Percentiles rank a stretch among this genome's conserved stretches.
Evolutionary conservation across 441 rosid genomes (phyloP).

Genomic region (Syzygium malaccense): DNA sequence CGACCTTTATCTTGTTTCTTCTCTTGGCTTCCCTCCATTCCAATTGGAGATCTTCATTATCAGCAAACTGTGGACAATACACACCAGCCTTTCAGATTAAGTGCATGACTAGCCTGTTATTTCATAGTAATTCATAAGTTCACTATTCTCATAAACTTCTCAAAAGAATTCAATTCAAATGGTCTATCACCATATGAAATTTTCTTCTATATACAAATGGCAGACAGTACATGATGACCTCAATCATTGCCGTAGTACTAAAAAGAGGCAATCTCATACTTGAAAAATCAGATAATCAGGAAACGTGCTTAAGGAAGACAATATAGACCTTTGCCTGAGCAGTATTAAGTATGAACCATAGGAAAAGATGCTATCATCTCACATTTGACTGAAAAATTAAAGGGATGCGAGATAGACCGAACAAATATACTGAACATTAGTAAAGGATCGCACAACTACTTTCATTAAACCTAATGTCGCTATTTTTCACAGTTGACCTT

Average conservation of each 20-base stretch:
- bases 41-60: constrained; percentile 67
- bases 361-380: background rate
- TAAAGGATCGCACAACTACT: background rate
- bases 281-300: background rate
- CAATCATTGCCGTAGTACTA: background rate
- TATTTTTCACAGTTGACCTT: background rate
- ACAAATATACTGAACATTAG: background rate
- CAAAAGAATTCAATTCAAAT: background rate
- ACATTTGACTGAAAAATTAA: background rate
- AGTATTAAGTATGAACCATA: background rate
- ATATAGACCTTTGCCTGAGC: background rate
- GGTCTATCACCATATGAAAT: background rate
- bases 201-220: background rate
- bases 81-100: background rate
- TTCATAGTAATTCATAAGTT: background rate
- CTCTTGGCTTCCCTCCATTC: constrained; percentile 80
- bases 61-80: constrained; percentile 52
- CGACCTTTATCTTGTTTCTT: constrained; percentile 80
- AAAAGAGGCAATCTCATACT: background rate
- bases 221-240: background rate
- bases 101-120: background rate
- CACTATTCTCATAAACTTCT: background rate
- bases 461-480: background rate
- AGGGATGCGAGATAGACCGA: background rate
- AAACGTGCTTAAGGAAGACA: background rate